Evolutionary conservation across 768 basidiomycete genomes (phyloP).

Genomic region (Chalciporus sphaerocephalus): DNA sequence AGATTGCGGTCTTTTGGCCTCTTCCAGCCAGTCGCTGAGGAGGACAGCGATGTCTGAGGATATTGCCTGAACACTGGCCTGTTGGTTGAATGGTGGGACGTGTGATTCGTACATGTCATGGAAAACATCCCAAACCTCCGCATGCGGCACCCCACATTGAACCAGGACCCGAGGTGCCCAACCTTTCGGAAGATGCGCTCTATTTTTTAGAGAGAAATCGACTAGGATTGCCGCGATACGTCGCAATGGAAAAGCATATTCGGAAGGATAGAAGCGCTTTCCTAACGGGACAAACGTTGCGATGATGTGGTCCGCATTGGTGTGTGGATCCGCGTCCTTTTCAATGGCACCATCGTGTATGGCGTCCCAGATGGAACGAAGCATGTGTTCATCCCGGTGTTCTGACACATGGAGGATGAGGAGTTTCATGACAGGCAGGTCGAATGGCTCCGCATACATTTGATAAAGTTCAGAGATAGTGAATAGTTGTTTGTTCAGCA

Average conservation of each 20-base stretch:
- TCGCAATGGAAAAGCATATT: slow-evolving; percentile 83
- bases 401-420: slow-evolving; percentile 92
- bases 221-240: slow-evolving; percentile 73
- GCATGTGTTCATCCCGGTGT: slow-evolving; percentile 78
- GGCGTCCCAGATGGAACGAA: slow-evolving; percentile 83
- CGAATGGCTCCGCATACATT: slow-evolving; percentile 82
- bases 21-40: slow-evolving; percentile 77
- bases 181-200: slow-evolving; percentile 56
- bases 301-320: slow-evolving; percentile 59
- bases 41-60: slow-evolving; percentile 79
- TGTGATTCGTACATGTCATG: slow-evolving; percentile 87
- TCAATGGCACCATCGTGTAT: slow-evolving; percentile 72
- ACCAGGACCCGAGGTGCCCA: slow-evolving; percentile 80
- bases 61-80: slow-evolving; percentile 72
- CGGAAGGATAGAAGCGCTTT: slow-evolving; percentile 86
- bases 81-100: slow-evolving; percentile 80
- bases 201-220: slow-evolving; percentile 62
- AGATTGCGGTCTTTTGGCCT: slow-evolving; percentile 71
- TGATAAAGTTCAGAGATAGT: slow-evolving; percentile 91
- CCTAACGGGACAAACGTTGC: slow-evolving; percentile 68
- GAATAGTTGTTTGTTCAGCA: slow-evolving; percentile 58
- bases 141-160: slow-evolving; percentile 76
- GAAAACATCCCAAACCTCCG: slow-evolving; percentile 80
- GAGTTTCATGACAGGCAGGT: slow-evolving; percentile 77
- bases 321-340: slow-evolving; percentile 50